phyloP scores from a whole-genome alignment of 768 basidiomycete species.

The Coprinopsis sp. region DNA sequence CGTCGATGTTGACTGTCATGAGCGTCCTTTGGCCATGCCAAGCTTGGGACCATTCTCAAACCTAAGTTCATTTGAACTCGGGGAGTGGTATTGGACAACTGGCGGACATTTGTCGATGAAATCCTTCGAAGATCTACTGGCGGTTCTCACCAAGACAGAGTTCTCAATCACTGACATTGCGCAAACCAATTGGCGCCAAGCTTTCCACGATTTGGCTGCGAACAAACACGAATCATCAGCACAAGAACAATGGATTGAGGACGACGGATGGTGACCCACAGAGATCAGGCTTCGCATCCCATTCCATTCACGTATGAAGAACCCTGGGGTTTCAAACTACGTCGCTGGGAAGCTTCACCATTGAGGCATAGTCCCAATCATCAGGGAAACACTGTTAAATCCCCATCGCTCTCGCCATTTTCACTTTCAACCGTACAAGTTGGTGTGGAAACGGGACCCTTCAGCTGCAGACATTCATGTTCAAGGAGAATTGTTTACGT shows the following conservation, averaged over 20 bases:
- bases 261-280: neutral
- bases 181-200: no score
- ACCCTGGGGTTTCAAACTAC: neutral
- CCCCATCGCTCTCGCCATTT: neutral
- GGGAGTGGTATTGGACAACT: no score
- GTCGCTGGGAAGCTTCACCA: neutral
- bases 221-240: neutral
- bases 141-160: no score
- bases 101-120: no score
- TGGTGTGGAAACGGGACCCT: neutral
- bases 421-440: neutral
- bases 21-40: no score
- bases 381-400: neutral
- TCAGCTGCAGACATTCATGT: no score
- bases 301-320: neutral
- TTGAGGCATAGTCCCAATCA: conserved; percentile 1
- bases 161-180: no score
- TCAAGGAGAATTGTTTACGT: conserved; percentile 5
- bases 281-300: neutral
- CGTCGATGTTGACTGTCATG: no score
- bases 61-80: no score
- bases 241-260: neutral
- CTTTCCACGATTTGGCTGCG: neutral
- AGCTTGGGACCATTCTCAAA: no score
- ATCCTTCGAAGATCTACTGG: no score